These are phyloP conservation scores for Aureobasidium sp. DNA, from an alignment of 2,329 filamentous ascomycete species.

Conservation along the genomic window DNA sequence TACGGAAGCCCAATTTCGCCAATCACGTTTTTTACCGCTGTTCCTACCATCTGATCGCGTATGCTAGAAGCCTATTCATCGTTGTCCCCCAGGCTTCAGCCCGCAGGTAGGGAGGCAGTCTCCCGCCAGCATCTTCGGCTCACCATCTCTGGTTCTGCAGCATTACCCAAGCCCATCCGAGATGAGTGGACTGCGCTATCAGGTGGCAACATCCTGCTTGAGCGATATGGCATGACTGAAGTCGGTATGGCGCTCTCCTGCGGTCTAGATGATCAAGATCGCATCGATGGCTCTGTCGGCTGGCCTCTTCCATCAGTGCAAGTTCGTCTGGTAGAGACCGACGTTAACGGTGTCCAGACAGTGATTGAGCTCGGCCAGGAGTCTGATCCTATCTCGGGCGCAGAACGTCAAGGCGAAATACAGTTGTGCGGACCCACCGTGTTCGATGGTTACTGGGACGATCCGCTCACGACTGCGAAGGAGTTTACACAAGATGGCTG, in stretches of 20 bases:
- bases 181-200: conserved; percentile 54
- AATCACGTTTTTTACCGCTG: conserved; percentile 94
- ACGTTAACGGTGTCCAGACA: not conserved
- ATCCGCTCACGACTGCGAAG: conserved; percentile 67
- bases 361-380: not conserved
- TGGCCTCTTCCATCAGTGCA: not conserved
- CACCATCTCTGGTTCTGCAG: conserved; percentile 89
- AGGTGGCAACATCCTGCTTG: conserved; percentile 73
- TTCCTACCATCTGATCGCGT: conserved; percentile 89
- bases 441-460: conserved; percentile 32
- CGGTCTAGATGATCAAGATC: conserved; percentile 65
- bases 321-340: not conserved
- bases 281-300: conserved; percentile 84
- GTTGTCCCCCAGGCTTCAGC: conserved; percentile 51
- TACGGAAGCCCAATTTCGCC: too few relatives aligned
- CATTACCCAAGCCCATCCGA: conserved; percentile 82
- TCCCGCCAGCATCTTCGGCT: conserved; percentile 71
- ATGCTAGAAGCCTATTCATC: conserved; percentile 61
- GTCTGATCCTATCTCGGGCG: not conserved
- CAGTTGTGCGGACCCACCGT: not conserved
- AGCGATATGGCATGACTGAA: conserved; percentile 98
- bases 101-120: conserved; percentile 60
- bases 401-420: not conserved
- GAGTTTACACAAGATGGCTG: conserved; percentile 76
- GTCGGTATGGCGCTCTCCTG: conserved; percentile 97